These are phyloP conservation scores for Globisporangium recalcitrans DNA, from an alignment of 352 stramenopile species.

Conservation along the genomic window DNA sequence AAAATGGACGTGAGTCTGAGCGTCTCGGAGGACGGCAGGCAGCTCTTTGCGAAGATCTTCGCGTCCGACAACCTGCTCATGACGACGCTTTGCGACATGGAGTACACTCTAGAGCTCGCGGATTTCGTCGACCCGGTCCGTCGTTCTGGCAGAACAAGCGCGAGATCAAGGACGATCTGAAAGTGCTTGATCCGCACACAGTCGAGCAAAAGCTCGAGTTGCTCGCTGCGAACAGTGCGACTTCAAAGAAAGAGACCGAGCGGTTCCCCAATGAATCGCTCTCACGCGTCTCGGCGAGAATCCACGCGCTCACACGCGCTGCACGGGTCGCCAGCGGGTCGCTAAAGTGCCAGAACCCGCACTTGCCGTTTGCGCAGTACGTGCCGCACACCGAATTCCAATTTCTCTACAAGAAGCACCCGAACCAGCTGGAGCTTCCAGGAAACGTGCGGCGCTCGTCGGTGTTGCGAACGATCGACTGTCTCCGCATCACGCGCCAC, in stretches of 20 bases:
- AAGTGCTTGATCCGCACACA: conserved; percentile 37
- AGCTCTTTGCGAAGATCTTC: conserved; percentile 44
- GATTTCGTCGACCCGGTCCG: conserved; percentile 48
- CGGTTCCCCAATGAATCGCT: conserved; percentile 39
- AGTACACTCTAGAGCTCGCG: conserved; percentile 51
- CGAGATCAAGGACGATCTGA: conserved; percentile 44
- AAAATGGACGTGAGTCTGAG: conserved; percentile 59
- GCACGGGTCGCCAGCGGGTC: conserved; percentile 21
- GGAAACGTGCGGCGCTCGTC: conserved; percentile 34
- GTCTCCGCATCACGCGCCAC: conserved; percentile 35
- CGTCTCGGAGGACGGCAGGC: conserved; percentile 38
- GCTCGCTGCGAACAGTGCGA: conserved; percentile 25
- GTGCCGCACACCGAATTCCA: conserved; percentile 41
- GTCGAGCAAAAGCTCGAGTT: conserved; percentile 55
- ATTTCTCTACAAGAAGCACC: conserved; percentile 64
- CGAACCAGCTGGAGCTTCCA: conserved; percentile 39
- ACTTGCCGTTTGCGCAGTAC: conserved; percentile 39
- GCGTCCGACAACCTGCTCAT: conserved; percentile 65
- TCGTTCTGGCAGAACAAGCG: conserved; percentile 39
- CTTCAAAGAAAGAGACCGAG: conserved; percentile 36
- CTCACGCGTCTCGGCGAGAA: conserved; percentile 34
- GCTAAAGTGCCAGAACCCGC: conserved; percentile 20
- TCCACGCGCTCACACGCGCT: conserved; percentile 44
- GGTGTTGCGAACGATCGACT: conserved; percentile 59
- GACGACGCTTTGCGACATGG: conserved; percentile 40